Evolutionary conservation across 768 basidiomycete species (phyloP), one percentile per base, ranked within the genome.

Genomic region (Termitomyces sp.): DNA sequence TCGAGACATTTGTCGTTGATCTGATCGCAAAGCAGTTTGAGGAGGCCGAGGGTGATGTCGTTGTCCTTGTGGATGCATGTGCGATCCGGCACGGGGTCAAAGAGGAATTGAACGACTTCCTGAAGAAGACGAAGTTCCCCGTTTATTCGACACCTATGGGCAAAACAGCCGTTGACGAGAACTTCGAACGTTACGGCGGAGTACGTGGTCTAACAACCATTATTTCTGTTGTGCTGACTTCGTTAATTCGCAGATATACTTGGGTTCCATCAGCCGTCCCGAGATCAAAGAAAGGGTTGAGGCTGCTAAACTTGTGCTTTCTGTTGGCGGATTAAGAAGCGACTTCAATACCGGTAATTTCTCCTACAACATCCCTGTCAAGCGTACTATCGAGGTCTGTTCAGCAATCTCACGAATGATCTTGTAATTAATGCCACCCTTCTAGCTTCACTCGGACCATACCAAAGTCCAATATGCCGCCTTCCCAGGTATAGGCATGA

Each of bases 341-440:
- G 92, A 95, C 67, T 93, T 91, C 75, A 95, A 95, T 69, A 90
- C 89, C 1, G 93, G 91, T 32, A 88, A 87, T 68, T 93, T 92
- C 69, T 87, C 87, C 0, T 91, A 89, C 63, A 80, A 79, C 48
- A 84, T 87, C 45, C 82, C 85, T 5, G 74, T 74, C 0, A 67
- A 69, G 11, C 76, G 75, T 40, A 83, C 81, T 14, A 73, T 91
- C 58, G 90, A 90, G 76, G 88, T 87, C 60, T 14, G 61, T 55
- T 24, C 6, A 22, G 8, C 21, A 2, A 2, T 54, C 1, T n/a
- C 17, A 28, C 19, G 37, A 21, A 51, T 5, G 28, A 21, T 14
- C 19, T 8, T 17, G 30, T 17, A 26, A 59, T 8, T 58, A 3
- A 54, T 35, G 22, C 46, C 37, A 48, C 11, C 12, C 59, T 22